Evolutionary conservation across 2,329 filamentous ascomycete genomes (phyloP).

Genomic region (Ophiostoma sp.): DNA sequence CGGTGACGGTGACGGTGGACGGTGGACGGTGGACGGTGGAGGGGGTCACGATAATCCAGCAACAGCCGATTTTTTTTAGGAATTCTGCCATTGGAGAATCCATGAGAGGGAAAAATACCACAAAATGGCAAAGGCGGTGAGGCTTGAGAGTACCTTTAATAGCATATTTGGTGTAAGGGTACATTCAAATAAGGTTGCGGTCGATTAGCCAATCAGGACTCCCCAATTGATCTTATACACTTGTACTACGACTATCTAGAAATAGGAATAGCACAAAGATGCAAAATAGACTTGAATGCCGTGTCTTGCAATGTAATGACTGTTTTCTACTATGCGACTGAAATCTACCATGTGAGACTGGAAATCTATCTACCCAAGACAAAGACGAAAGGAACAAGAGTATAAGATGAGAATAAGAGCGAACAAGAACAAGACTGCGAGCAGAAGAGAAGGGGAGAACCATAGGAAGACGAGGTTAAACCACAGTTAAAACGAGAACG

Average conservation of each 20-base stretch:
- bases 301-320: too few species aligned
- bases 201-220: background rate
- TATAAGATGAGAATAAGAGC: too few species aligned
- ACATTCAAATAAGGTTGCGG: background rate
- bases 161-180: background rate
- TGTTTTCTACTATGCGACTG: too few species aligned
- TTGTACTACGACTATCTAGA: background rate
- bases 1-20: background rate
- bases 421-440: too few species aligned
- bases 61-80: background rate
- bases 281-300: too few species aligned
- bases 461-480: too few species aligned
- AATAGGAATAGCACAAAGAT: background rate
- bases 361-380: too few species aligned
- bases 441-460: too few species aligned
- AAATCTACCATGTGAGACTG: too few species aligned
- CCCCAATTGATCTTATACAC: background rate
- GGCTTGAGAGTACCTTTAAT: background rate
- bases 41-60: background rate
- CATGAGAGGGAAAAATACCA: background rate
- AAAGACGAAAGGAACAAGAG: too few species aligned
- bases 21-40: background rate
- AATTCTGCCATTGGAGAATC: conserved; percentile 11
- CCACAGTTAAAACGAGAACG: background rate
- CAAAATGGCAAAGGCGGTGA: background rate